Conservation (phyloP, 768 basidiomycete species). For the Tricholoma matsutake region DNA sequence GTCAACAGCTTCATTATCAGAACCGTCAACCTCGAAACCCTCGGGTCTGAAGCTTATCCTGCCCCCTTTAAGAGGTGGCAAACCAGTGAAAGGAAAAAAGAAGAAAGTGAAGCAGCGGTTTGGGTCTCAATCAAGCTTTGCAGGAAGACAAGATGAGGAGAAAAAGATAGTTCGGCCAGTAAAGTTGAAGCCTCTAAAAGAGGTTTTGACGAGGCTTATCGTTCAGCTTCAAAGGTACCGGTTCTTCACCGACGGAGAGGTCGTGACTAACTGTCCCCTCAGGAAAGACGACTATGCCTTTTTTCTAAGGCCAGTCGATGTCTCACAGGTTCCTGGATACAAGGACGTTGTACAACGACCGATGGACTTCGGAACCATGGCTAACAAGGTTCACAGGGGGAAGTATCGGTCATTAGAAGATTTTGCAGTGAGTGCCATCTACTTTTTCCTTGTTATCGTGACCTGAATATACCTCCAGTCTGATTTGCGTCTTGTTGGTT, state of each 20-base stretch:
- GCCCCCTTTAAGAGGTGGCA: constrained; percentile 61
- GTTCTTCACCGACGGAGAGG: neutral
- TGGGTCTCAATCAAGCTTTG: constrained; percentile 19
- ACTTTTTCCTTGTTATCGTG: constrained; percentile 7
- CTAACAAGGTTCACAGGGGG: constrained; percentile 70
- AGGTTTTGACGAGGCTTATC: constrained; percentile 66
- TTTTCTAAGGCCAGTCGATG: constrained; percentile 69
- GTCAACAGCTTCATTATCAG: constrained; percentile 9
- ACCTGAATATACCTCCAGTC: constrained; percentile 33
- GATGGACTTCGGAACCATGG: constrained; percentile 92
- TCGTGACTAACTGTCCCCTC: constrained; percentile 8
- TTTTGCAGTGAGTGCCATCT: constrained; percentile 54
- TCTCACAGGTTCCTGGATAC: constrained; percentile 57
- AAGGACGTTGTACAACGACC: constrained; percentile 71
- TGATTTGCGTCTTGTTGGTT: constrained; percentile 70
- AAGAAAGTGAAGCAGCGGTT: constrained; percentile 43
- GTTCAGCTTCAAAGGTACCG: constrained; percentile 72
- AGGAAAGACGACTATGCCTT: constrained; percentile 89
- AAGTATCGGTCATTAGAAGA: constrained; percentile 80
- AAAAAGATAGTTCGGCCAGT: constrained; percentile 52
- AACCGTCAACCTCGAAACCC: constrained; percentile 27
- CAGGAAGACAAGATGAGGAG: constrained; percentile 33
- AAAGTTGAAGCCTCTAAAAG: constrained; percentile 78
- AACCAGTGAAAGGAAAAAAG: constrained; percentile 49
- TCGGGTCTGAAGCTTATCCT: constrained; percentile 65